Evolutionary conservation across 495 filamentous ascomycete genomes (phyloP).

Genomic region (Penicillium pancosmium): DNA sequence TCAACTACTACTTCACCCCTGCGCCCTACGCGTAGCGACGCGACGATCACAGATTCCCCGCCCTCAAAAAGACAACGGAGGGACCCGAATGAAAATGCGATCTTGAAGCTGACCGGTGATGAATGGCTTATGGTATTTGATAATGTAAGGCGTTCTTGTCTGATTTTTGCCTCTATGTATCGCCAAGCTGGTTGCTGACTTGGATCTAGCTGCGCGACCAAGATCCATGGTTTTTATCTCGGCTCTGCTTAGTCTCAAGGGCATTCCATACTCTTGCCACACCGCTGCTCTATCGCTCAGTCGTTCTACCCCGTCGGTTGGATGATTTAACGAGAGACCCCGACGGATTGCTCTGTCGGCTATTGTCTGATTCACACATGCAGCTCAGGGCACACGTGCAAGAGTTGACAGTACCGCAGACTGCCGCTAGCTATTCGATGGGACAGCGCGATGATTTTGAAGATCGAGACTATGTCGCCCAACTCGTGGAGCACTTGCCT

Average conservation of each 20-base stretch:
- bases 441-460: conserved; percentile 2
- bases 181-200: neutral
- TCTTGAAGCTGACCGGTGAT: neutral
- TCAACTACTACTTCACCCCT: neutral
- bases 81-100: neutral
- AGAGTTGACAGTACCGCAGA: conserved; percentile 1
- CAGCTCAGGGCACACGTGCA: neutral
- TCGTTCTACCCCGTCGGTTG: neutral
- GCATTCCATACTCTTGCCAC: neutral
- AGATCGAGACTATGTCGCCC: neutral
- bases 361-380: neutral
- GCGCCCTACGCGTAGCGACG: neutral
- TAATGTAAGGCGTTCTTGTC: neutral
- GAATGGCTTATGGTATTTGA: neutral
- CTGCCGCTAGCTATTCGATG: neutral
- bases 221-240: neutral
- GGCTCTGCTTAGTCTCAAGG: neutral
- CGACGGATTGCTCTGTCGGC: neutral
- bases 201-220: conserved; percentile 1
- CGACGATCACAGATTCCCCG: neutral
- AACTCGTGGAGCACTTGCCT: neutral
- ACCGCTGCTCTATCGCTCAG: conserved; percentile 1
- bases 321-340: neutral
- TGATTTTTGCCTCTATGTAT: neutral
- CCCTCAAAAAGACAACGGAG: neutral